Evolutionary conservation across 192 early-diverging fungal genomes (phyloP), one percentile per base, ranked within the genome.

Genomic region (Gamsiella multidivaricata): DNA sequence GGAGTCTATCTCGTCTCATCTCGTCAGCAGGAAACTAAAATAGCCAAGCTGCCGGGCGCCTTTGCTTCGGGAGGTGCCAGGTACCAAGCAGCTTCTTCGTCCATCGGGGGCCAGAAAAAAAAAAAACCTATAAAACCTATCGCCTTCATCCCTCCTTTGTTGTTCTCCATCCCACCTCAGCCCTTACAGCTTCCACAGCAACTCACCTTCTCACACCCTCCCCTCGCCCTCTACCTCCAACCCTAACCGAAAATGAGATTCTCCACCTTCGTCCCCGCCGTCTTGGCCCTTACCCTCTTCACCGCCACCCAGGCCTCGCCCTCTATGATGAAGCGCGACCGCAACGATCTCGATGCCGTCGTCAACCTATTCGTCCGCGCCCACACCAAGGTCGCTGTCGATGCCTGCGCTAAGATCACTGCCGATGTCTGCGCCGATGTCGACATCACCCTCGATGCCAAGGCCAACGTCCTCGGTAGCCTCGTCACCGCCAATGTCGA

Each of bases 111-210:
- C n/a, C n/a, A 32, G 31, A 58, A 58, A n/a, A 42, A 41, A 20
- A 60, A 65, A 65, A 65, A 43, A 20, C 3, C 28, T 65, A 65
- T 65, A 65, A 45, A 65, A 65, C 15, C 33, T 17, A 54, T 42
- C 7, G 18, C 25, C 17, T 12, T 26, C 55, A 7, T 39, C n/a
- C 36, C 36, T 57, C 23, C 36, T 63, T 57, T 56, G 61, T 57
- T 63, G 31, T 51, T 57, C 61, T 34, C 33, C 37, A 65, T 60
- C 57, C 57, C 59, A 60, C 71, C 65, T 54, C 71, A 49, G 62
- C 43, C 56, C 51, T 62, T 50, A 53, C 65, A 76, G 73, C 73
- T 76, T 76, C 59, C 59, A 76, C 73, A 68, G 73, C 73, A 67
- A 39, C 62, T 54, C 41, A 11, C 22, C 50, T 22, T 41, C 34